These are phyloP conservation scores for Mucor circinelloides DNA, from an alignment of 371 early-diverging fungal species.

Conservation along the genomic window DNA sequence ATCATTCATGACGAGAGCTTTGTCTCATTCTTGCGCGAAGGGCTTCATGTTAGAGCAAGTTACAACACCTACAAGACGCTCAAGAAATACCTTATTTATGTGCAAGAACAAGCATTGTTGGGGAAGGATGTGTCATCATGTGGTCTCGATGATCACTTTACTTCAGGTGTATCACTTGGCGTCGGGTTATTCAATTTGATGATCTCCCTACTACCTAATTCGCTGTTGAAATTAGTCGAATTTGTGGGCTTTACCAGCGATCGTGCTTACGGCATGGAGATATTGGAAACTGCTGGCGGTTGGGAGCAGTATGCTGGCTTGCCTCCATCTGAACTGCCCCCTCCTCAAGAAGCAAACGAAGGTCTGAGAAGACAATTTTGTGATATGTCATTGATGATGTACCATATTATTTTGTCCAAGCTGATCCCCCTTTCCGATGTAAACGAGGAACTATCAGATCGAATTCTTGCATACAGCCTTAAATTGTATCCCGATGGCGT, in stretches of 20 bases:
- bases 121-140: constrained; percentile 36
- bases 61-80: constrained; percentile 66
- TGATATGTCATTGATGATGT: constrained; percentile 64
- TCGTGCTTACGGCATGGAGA: constrained; percentile 64
- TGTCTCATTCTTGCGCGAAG: constrained; percentile 73
- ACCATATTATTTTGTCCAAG: constrained; percentile 70
- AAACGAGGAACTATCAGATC: constrained; percentile 48
- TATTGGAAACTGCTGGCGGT: constrained; percentile 62
- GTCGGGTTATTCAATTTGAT: constrained; percentile 63
- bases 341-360: constrained; percentile 32
- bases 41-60: constrained; percentile 68
- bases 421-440: constrained; percentile 60
- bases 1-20: constrained; percentile 73
- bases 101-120: constrained; percentile 34
- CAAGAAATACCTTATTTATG: constrained; percentile 54
- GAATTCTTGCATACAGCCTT: constrained; percentile 49
- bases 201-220: constrained; percentile 52
- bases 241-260: constrained; percentile 77
- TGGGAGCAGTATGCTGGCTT: constrained; percentile 37
- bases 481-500: constrained; percentile 63
- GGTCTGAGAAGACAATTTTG: constrained; percentile 59
- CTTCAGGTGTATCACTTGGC: constrained; percentile 76
- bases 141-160: constrained; percentile 72
- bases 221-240: constrained; percentile 56
- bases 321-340: constrained; percentile 9